Percentiles rank a stretch among this genome's conserved stretches.
Conservation (phyloP, 2,329 filamentous ascomycete genomes). For the Aspergillus terreus region DNA sequence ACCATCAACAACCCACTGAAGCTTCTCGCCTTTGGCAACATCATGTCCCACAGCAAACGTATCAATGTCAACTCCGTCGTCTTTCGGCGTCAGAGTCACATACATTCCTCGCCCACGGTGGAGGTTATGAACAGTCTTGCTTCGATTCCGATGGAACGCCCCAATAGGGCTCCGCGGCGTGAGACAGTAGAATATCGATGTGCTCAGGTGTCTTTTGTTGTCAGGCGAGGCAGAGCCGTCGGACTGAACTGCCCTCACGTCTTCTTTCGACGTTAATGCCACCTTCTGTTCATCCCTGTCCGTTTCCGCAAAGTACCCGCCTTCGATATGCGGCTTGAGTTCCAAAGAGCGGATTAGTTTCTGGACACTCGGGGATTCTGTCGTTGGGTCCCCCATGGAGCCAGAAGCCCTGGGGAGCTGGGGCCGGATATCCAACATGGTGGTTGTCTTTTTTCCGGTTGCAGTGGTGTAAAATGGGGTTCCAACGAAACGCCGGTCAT, state of each 20-base stretch:
- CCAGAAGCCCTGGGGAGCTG: not conserved
- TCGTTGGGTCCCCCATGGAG: not conserved
- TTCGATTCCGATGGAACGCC: conserved; percentile 61
- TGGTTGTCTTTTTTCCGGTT: too few species aligned
- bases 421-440: not conserved
- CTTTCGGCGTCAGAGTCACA: conserved; percentile 55
- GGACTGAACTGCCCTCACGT: conserved; percentile 34
- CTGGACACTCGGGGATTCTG: conserved; percentile 31
- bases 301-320: conserved; percentile 62
- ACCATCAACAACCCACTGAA: conserved; percentile 68
- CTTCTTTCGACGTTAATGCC: conserved; percentile 15
- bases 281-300: conserved; percentile 55
- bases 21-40: conserved; percentile 54
- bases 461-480: too few species aligned
- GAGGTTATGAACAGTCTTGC: conserved; percentile 61
- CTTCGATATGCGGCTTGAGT: conserved; percentile 58
- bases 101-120: conserved; percentile 62
- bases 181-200: conserved; percentile 63
- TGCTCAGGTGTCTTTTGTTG: conserved; percentile 36
- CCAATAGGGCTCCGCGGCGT: conserved; percentile 55
- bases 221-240: conserved; percentile 43
- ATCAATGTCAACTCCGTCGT: conserved; percentile 53
- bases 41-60: conserved; percentile 61
- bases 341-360: conserved; percentile 44
- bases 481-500: too few species aligned